These are phyloP conservation scores for Dothideomycetidae sp. DNA, from an alignment of 2,329 filamentous ascomycete genomes.

Conservation along the genomic window DNA sequence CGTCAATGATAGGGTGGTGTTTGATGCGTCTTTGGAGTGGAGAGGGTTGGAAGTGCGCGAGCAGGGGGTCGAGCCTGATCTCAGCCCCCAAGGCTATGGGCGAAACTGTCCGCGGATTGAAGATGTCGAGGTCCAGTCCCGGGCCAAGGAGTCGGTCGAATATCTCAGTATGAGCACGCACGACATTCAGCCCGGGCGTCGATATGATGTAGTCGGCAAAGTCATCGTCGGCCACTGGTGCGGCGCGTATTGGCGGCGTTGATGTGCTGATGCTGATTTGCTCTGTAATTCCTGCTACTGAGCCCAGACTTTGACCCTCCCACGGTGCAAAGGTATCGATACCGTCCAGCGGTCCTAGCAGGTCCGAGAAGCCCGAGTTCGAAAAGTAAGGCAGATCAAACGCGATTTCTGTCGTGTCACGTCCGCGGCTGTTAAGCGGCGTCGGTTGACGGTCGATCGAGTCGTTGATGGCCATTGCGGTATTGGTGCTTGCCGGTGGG, in stretches of 20 bases:
- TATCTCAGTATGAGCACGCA: neutral
- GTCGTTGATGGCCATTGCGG: neutral
- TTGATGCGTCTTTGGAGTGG: neutral
- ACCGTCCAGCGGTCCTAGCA: neutral
- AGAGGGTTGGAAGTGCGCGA: neutral
- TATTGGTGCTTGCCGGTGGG: neutral
- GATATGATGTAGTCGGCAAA: neutral
- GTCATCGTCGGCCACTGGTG: too few species aligned
- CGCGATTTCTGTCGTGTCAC: neutral
- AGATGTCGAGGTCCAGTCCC: neutral
- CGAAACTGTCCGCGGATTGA: neutral
- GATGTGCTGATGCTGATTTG: neutral
- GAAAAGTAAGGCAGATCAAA: neutral
- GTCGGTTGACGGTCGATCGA: neutral
- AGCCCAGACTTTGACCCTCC: neutral
- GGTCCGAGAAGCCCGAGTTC: neutral
- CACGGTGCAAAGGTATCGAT: neutral
- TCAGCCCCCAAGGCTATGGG: neutral
- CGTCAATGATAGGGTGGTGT: neutral
- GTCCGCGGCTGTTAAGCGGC: neutral
- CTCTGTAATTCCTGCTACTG: slow-evolving; percentile 24
- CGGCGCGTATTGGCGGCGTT: too few species aligned
- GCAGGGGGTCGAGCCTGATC: neutral
- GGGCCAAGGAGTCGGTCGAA: neutral
- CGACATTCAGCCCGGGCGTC: neutral